Percentiles rank a stretch among this genome's conserved stretches.
Evolutionary conservation across 192 early-diverging fungal species (phyloP).

Genomic region (Linnemannia elongata): DNA sequence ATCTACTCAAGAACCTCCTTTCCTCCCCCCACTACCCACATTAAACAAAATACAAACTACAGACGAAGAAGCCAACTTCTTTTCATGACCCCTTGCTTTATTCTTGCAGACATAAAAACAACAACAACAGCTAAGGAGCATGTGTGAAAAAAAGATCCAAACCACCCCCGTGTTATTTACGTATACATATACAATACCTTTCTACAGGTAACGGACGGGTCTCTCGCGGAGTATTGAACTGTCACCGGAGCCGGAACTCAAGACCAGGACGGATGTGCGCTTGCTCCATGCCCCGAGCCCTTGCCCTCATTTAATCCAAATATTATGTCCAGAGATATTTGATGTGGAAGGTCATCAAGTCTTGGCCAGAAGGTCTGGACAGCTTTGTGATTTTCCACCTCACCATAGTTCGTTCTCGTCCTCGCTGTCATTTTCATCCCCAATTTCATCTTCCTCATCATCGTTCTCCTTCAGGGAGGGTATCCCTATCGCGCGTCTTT

Average conservation of each 20-base stretch:
- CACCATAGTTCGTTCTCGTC: not conserved
- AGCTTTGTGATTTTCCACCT: not conserved
- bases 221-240: no score
- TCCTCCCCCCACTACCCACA: no score
- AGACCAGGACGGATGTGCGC: not conserved
- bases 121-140: no score
- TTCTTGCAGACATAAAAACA: no score
- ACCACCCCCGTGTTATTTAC: not conserved
- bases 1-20: no score
- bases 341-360: not conserved
- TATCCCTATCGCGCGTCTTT: not conserved
- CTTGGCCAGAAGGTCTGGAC: not conserved
- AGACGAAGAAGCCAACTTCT: no score
- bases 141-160: no score
- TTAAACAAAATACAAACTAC: no score
- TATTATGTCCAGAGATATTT: not conserved
- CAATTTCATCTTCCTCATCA: not conserved
- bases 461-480: not conserved
- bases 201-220: no score
- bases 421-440: not conserved
- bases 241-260: not conserved
- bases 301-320: not conserved
- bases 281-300: not conserved
- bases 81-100: no score
- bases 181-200: no score